These are phyloP conservation scores for Chaetomidium leptoderma DNA, from an alignment of 495 filamentous ascomycete species.

Conservation along the genomic window DNA sequence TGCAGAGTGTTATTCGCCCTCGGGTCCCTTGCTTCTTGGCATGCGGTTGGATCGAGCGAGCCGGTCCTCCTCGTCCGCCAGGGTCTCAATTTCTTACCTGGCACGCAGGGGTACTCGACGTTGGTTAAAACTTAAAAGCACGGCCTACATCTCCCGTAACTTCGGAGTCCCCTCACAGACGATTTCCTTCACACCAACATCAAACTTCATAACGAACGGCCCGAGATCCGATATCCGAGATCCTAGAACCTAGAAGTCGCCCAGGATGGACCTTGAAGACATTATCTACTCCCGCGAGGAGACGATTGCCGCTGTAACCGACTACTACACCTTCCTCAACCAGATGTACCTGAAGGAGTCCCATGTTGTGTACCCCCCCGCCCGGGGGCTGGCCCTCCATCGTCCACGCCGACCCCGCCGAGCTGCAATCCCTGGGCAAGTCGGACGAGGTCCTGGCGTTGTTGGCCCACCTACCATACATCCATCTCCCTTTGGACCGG, in stretches of 20 bases:
- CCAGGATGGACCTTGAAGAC: constrained; percentile 15
- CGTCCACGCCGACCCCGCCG: constrained; percentile 12
- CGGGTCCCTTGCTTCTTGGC: not conserved
- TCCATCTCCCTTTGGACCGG: constrained; percentile 8
- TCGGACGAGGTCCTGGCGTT: constrained; percentile 24
- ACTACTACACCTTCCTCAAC: constrained; percentile 29
- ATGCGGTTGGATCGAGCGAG: not conserved
- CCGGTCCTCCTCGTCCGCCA: too few species aligned
- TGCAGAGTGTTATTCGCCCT: too few species aligned
- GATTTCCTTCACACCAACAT: not conserved
- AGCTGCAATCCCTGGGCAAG: constrained; percentile 20
- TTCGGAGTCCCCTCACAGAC: too few species aligned
- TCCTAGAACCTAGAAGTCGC: too few species aligned
- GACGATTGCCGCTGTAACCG: constrained; percentile 15
- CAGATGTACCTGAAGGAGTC: constrained; percentile 24
- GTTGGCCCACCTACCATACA: constrained; percentile 27
- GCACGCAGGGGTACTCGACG: too few species aligned
- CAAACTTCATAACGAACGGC: not conserved
- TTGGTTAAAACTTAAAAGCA: too few species aligned
- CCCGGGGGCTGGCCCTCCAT: constrained; percentile 29
- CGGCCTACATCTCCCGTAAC: not conserved
- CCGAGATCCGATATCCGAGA: not conserved
- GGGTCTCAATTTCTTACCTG: too few species aligned
- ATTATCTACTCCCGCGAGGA: constrained; percentile 24
- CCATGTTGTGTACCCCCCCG: constrained; percentile 18